Evolutionary conservation across 768 basidiomycete genomes (phyloP).

Genomic region (Russula sp.): DNA sequence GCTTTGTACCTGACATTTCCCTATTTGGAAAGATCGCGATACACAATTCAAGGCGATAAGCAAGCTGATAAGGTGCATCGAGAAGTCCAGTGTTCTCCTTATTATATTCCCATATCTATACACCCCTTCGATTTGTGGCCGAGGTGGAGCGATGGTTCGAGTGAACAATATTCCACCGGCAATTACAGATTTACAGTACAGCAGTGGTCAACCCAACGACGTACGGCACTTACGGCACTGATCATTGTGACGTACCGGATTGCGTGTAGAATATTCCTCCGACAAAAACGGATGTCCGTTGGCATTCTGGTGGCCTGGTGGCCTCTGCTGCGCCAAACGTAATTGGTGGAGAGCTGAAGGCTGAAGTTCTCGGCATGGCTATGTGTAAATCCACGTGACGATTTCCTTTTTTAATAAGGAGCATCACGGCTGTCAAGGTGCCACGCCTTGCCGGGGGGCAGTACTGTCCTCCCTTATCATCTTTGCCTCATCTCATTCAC

Average conservation of each 20-base stretch:
- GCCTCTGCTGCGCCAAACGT: constrained; percentile 13
- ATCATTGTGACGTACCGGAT: constrained; percentile 15
- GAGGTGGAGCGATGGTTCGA: not conserved
- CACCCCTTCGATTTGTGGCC: not conserved
- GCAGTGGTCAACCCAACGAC: not conserved
- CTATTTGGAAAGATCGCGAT: constrained; percentile 2
- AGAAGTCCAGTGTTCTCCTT: not conserved
- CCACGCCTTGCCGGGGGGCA: constrained; percentile 1
- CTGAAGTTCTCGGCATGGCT: not conserved
- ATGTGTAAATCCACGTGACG: constrained; percentile 14
- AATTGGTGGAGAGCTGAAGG: not conserved
- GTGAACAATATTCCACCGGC: not conserved
- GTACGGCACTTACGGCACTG: constrained; percentile 6
- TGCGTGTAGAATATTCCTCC: constrained; percentile 7
- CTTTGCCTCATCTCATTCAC: constrained; percentile 5
- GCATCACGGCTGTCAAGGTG: constrained; percentile 1
- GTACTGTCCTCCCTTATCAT: not conserved
- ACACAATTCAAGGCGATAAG: constrained; percentile 8
- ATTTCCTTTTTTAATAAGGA: constrained; percentile 9
- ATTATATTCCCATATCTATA: not conserved
- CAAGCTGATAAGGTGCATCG: not conserved
- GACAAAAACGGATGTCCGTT: constrained; percentile 1
- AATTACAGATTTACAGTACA: no score
- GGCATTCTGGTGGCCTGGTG: not conserved
- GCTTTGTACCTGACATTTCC: constrained; percentile 8